Conservation (phyloP, 2,329 filamentous ascomycete genomes). For the Monosporascus sp. region DNA sequence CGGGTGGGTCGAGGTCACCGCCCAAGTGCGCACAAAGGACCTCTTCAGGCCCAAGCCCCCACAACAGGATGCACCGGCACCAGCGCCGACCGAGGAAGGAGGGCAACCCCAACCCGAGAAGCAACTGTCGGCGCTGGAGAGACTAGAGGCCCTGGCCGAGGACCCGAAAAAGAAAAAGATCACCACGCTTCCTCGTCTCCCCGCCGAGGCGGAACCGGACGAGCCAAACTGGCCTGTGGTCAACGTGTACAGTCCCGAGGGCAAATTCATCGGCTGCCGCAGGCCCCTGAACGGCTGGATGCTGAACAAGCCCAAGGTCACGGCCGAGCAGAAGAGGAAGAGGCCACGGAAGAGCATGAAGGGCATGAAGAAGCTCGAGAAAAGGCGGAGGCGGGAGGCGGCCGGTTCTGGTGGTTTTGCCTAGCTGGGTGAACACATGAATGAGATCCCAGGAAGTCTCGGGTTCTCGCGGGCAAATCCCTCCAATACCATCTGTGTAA, state of each 20-base stretch:
- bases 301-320: slow-evolving; percentile 51
- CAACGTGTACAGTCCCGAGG: slow-evolving; percentile 80
- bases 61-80: slow-evolving; percentile 12
- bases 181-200: slow-evolving; percentile 3
- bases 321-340: slow-evolving; percentile 41
- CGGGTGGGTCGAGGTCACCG: slow-evolving; percentile 86
- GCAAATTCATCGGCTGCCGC: slow-evolving; percentile 67
- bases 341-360: slow-evolving; percentile 69
- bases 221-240: slow-evolving; percentile 60
- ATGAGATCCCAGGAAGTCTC: too few relatives aligned
- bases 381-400: slow-evolving; percentile 29
- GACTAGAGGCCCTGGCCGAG: slow-evolving; percentile 13
- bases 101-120: slow-evolving; percentile 11
- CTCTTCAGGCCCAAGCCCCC: slow-evolving; percentile 24
- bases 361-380: slow-evolving; percentile 49
- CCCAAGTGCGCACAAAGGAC: slow-evolving; percentile 66
- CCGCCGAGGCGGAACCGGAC: slow-evolving; percentile 4
- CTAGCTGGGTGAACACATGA: too few relatives aligned
- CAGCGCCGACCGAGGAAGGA: slow-evolving; percentile 8
- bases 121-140: slow-evolving; percentile 16
- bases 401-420: not conserved
- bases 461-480: too few relatives aligned
- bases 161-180: slow-evolving; percentile 12
- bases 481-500: not conserved
- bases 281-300: slow-evolving; percentile 68